Conservation (phyloP, 164 flowering plant species). For the Pachysandra terminalis region DNA sequence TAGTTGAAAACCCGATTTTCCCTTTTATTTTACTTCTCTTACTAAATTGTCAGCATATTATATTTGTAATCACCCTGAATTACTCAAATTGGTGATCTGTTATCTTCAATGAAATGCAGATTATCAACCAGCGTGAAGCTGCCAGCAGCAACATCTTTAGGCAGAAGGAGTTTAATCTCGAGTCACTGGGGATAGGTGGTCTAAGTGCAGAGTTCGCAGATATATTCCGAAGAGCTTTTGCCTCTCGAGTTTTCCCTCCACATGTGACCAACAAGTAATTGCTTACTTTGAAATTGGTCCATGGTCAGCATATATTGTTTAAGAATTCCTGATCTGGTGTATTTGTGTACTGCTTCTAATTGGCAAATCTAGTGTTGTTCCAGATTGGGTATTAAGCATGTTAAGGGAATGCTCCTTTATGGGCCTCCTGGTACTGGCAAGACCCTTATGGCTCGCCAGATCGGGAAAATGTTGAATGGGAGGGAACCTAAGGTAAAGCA, state of each 20-base stretch:
- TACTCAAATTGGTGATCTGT: neutral
- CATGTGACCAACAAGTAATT: constrained; percentile 83
- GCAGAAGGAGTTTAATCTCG: constrained; percentile 91
- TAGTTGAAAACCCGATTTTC: too few relatives aligned
- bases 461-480: constrained; percentile 92
- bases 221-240: constrained; percentile 98
- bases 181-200: constrained; percentile 92
- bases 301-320: neutral
- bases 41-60: too few relatives aligned
- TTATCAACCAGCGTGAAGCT: constrained; percentile 91
- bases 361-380: constrained; percentile 19
- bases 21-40: too few relatives aligned
- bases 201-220: constrained; percentile 92
- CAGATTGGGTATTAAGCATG: constrained; percentile 97
- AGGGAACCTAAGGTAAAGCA: constrained; percentile 85
- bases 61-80: too few relatives aligned
- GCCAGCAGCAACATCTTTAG: constrained; percentile 87
- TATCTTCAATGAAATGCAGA: constrained; percentile 40
- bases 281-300: neutral
- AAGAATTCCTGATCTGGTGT: neutral
- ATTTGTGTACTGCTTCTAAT: constrained; percentile 4
- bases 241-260: constrained; percentile 94
- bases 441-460: constrained; percentile 97
- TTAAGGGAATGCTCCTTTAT: constrained; percentile 95
- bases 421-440: constrained; percentile 99